Evolutionary conservation across 495 filamentous ascomycete genomes (phyloP), one percentile per base, ranked within the genome.

Genomic region (Bathelium albidoporum): DNA sequence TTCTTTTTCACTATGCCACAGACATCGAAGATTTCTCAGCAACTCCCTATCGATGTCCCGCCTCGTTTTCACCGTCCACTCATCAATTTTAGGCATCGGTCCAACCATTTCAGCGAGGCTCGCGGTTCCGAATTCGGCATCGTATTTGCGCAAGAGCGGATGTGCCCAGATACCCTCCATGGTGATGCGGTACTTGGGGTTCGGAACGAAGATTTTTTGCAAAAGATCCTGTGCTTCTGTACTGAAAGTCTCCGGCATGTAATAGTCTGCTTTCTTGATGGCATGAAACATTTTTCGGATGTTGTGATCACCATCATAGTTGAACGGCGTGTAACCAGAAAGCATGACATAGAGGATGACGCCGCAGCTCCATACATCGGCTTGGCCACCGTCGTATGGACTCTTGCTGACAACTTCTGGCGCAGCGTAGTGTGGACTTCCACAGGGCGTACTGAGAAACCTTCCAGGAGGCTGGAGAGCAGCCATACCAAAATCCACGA

Each of bases 401-500:
- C 78, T 73, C 11, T 82, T 83, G 32, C 82, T 78, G 29, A 96
- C 85, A 53, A 99, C 83, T 72, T 99, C 94, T 0, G 94, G 94
- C 0, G 94, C 91, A 2, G 90, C 91, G 68, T 97, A 97, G 74
- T 97, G 94, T 3, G 93, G 93, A 64, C 95, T 97, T 45, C 94
- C 94, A 70, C 94, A 99, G 1, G 92, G 90, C 0, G 93, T 96
- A 41, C 81, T 86, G 39, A 99, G 79, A 74, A 83, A 84, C 66
- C 89, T 83, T 28, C 81, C 83, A 16, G 80, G 77, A 31, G 95
- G 93, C 66, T 97, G 93, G 32, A 97, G 76, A 14, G 91, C 91
- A 20, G 95, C 94, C 91, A 99, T 96, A 20, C 94, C 93, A 73
- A 97, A 99, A 73, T 99, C 94, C 34, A 90, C 92, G 41, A 99